Percentiles rank a stretch among this genome's conserved stretches.
These are phyloP conservation scores for Warburgia ugandensis DNA, from an alignment of 164 flowering plant genomes.

Conservation along the genomic window DNA sequence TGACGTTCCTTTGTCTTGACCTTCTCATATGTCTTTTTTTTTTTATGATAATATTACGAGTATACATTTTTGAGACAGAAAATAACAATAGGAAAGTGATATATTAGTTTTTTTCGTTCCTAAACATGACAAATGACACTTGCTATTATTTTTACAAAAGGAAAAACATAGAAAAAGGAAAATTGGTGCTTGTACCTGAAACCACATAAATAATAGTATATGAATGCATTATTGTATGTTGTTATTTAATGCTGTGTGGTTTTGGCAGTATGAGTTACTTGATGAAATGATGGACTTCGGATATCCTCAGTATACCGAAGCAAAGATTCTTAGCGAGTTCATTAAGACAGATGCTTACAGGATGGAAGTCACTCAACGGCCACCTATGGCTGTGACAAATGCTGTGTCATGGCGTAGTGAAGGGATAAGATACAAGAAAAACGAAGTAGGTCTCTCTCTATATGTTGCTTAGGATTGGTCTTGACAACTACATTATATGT, in stretches of 20 bases:
- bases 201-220: too few relatives aligned
- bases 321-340: slow-evolving; percentile 93
- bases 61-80: too few relatives aligned
- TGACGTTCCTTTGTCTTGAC: neutral
- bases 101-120: too few relatives aligned
- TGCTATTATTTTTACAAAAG: too few relatives aligned
- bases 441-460: slow-evolving; percentile 60
- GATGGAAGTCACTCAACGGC: slow-evolving; percentile 95
- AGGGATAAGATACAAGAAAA: slow-evolving; percentile 94
- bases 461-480: neutral
- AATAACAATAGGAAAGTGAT: too few relatives aligned
- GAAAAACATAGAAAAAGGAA: too few relatives aligned
- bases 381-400: slow-evolving; percentile 99
- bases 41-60: too few relatives aligned
- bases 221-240: too few relatives aligned
- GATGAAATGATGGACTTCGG: slow-evolving; percentile 99
- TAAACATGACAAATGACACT: too few relatives aligned
- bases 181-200: too few relatives aligned
- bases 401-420: slow-evolving; percentile 99
- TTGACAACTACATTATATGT: neutral
- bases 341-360: slow-evolving; percentile 99
- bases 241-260: too few relatives aligned
- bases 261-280: slow-evolving; percentile 84
- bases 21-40: too few relatives aligned
- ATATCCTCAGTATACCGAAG: slow-evolving; percentile 97